These are phyloP conservation scores for Diaporthe capsici DNA, from an alignment of 2,329 filamentous ascomycete species.

Conservation along the genomic window DNA sequence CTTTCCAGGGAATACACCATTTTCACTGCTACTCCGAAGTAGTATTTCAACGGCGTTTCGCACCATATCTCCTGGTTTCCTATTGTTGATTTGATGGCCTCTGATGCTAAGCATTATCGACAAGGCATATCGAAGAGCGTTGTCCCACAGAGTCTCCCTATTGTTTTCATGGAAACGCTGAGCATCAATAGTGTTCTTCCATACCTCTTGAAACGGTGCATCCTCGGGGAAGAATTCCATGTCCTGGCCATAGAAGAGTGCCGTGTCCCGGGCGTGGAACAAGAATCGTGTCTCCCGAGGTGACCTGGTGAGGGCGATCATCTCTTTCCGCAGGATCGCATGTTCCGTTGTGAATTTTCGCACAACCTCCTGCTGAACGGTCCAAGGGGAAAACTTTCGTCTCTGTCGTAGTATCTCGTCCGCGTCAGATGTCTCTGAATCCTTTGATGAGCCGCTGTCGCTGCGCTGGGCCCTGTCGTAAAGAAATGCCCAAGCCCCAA, in stretches of 20 bases:
- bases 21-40: neutral
- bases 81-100: neutral
- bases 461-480: neutral
- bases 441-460: neutral
- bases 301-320: conserved; percentile 42
- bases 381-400: neutral
- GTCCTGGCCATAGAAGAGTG: conserved; percentile 35
- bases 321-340: conserved; percentile 34
- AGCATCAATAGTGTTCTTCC: conserved; percentile 39
- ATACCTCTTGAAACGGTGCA: conserved; percentile 17
- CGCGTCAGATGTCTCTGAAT: neutral
- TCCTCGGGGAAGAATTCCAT: neutral
- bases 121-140: conserved; percentile 41
- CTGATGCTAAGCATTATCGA: conserved; percentile 29
- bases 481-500: neutral
- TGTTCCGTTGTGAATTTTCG: conserved; percentile 38
- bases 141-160: conserved; percentile 36
- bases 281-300: conserved; percentile 40
- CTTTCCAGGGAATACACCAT: neutral
- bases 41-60: neutral
- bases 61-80: neutral
- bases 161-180: conserved; percentile 39
- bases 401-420: no score
- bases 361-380: conserved; percentile 36
- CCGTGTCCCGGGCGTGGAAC: conserved; percentile 43